Evolutionary conservation across 2,329 filamentous ascomycete genomes (phyloP).

Genomic region (Cylindrodendrum hubeiense): DNA sequence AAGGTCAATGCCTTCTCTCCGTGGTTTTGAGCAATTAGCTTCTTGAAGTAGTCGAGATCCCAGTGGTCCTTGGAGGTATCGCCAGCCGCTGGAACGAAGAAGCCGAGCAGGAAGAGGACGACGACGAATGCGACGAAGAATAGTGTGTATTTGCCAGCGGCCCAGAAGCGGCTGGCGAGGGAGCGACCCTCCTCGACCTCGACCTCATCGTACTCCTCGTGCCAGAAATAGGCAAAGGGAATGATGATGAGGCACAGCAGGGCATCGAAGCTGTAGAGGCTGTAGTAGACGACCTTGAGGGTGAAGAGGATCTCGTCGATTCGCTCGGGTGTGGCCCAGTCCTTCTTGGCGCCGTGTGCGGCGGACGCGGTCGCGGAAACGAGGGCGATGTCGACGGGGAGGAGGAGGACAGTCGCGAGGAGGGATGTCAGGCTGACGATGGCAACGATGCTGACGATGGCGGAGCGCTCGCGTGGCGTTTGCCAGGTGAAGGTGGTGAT

Average conservation of each 20-base stretch:
- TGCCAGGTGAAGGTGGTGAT: slow-evolving; percentile 95
- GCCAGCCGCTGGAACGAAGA: slow-evolving; percentile 89
- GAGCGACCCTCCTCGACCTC: slow-evolving; percentile 85
- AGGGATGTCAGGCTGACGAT: slow-evolving; percentile 89
- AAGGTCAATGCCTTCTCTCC: slow-evolving; percentile 95
- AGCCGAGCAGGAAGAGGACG: slow-evolving; percentile 89
- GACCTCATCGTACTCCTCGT: slow-evolving; percentile 96
- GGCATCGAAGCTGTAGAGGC: slow-evolving; percentile 91
- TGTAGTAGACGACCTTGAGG: slow-evolving; percentile 91
- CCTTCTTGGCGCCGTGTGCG: slow-evolving; percentile 84
- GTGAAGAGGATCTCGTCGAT: slow-evolving; percentile 84
- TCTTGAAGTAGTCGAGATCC: slow-evolving; percentile 93
- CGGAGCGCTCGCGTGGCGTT: slow-evolving; percentile 85
- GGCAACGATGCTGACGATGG: slow-evolving; percentile 84
- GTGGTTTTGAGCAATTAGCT: slow-evolving; percentile 81
- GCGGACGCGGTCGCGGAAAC: slow-evolving; percentile 88
- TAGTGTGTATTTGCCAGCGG: slow-evolving; percentile 91
- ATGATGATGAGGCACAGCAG: slow-evolving; percentile 89
- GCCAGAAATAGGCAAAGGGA: slow-evolving; percentile 98
- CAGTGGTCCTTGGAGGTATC: slow-evolving; percentile 74
- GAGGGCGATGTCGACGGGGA: slow-evolving; percentile 95
- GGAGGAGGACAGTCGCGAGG: slow-evolving; percentile 89
- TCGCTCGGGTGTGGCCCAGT: slow-evolving; percentile 89
- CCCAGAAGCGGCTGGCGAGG: slow-evolving; percentile 77
- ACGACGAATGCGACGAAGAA: slow-evolving; percentile 85